These are phyloP conservation scores for Pisolithus sp. DNA, from an alignment of 768 basidiomycete genomes.

Conservation along the genomic window DNA sequence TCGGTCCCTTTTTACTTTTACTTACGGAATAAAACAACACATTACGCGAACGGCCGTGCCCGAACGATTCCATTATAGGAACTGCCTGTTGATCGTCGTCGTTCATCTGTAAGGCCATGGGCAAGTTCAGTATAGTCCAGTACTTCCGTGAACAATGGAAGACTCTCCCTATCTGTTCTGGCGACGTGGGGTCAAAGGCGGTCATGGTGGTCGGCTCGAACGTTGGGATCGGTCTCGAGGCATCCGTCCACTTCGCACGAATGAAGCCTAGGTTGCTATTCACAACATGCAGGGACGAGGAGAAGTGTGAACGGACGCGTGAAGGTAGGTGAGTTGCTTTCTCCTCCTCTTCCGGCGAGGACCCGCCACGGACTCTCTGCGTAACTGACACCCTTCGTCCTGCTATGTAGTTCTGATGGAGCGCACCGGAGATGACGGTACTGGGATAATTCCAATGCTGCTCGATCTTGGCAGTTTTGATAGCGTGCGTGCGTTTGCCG, in stretches of 20 bases:
- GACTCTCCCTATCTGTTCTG: conserved; percentile 13
- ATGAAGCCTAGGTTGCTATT: conserved; percentile 28
- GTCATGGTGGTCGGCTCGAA: conserved; percentile 50
- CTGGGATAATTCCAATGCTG: conserved; percentile 23
- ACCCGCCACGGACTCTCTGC: not conserved
- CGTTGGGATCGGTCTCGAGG: conserved; percentile 30
- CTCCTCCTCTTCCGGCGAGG: too few relatives aligned
- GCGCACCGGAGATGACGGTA: conserved; percentile 7
- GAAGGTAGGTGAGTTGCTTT: conserved; percentile 8
- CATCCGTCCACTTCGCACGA: conserved; percentile 25
- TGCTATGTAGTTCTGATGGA: conserved; percentile 11
- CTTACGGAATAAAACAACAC: too few relatives aligned
- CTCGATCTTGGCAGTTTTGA: conserved; percentile 30
- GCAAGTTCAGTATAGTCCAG: conserved; percentile 3
- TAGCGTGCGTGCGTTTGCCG: conserved; percentile 27
- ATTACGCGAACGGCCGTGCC: too few relatives aligned
- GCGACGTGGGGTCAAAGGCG: conserved; percentile 39
- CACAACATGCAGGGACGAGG: conserved; percentile 27
- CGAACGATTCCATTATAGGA: too few relatives aligned
- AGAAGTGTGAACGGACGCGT: conserved; percentile 19
- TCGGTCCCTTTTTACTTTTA: too few relatives aligned
- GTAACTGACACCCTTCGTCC: not conserved
- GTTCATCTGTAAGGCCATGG: conserved; percentile 5
- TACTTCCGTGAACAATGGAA: conserved; percentile 21
- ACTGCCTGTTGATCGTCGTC: not conserved